These are phyloP conservation scores for Tulasnella sp. DNA, from an alignment of 768 basidiomycete species.

Conservation along the genomic window DNA sequence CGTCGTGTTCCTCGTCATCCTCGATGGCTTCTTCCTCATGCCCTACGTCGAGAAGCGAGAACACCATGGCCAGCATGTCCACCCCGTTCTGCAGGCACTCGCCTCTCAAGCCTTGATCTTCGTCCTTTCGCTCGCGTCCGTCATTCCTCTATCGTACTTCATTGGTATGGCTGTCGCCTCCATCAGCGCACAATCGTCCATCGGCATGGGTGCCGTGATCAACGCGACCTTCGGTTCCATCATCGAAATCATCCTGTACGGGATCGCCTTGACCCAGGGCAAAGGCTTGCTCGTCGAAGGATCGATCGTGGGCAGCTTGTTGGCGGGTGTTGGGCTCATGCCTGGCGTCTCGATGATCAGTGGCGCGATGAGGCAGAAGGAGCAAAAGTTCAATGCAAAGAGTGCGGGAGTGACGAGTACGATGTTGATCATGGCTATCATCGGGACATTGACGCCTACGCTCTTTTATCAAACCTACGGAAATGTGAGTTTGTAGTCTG, in stretches of 20 bases:
- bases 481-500: conserved; percentile 48
- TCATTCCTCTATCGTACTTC: conserved; percentile 97
- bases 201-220: conserved; percentile 99
- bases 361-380: conserved; percentile 79
- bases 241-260: conserved; percentile 91
- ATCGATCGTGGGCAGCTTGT: conserved; percentile 85
- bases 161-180: conserved; percentile 99
- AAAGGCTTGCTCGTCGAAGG: conserved; percentile 96
- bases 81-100: conserved; percentile 54
- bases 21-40: conserved; percentile 77
- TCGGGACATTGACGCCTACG: conserved; percentile 89
- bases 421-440: conserved; percentile 99
- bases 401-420: conserved; percentile 97
- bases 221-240: conserved; percentile 99
- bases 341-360: conserved; percentile 94
- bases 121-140: conserved; percentile 68
- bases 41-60: conserved; percentile 54
- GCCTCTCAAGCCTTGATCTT: conserved; percentile 74
- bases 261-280: conserved; percentile 75
- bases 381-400: conserved; percentile 98
- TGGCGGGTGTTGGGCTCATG: conserved; percentile 95
- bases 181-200: conserved; percentile 95
- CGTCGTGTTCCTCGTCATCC: conserved; percentile 90
- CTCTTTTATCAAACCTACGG: conserved; percentile 98
- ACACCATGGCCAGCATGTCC: conserved; percentile 42